Evolutionary conservation across 139 green algal species (phyloP).

Genomic region (Monoraphidium neglectum): DNA sequence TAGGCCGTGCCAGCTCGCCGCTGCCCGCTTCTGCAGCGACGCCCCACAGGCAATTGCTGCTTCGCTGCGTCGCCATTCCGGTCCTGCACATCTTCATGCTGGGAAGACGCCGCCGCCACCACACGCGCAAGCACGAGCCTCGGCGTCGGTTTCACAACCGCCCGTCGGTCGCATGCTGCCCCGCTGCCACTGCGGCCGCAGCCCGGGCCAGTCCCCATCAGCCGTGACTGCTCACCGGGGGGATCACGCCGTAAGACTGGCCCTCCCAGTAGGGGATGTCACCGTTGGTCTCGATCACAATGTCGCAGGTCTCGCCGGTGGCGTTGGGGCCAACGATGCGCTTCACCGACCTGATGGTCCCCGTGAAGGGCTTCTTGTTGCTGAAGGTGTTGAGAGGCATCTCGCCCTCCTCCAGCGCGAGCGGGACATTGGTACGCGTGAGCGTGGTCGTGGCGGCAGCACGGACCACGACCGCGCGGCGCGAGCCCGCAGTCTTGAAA

Average conservation of each 20-base stretch:
- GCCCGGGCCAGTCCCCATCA: no score
- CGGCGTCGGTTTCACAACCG: no score
- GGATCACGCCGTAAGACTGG: constrained; percentile 98
- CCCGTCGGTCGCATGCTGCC: no score
- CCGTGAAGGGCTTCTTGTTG: constrained; percentile 92
- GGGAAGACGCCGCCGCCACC: no score
- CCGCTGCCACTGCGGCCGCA: no score
- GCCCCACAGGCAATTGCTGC: no score
- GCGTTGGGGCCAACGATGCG: constrained; percentile 95
- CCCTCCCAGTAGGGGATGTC: constrained; percentile 99
- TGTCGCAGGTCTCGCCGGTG: constrained; percentile 96
- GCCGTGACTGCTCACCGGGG: constrained; percentile 75
- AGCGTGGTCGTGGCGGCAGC: constrained; percentile 22
- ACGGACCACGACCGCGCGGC: constrained; percentile 15
- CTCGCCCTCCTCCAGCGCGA: constrained; percentile 60
- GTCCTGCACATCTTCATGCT: no score
- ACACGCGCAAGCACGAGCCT: no score
- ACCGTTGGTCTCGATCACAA: constrained; percentile 94
- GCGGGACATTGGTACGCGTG: constrained; percentile 34
- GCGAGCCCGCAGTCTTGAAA: no score
- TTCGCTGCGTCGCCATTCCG: no score
- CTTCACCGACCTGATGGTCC: constrained; percentile 89
- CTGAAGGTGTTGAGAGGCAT: constrained; percentile 95
- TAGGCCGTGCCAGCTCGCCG: no score
- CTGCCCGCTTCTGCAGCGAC: no score